Percentiles rank a stretch among this genome's conserved stretches.
These are phyloP conservation scores for Talaromyces borbonicus DNA, from an alignment of 495 filamentous ascomycete genomes.

Conservation along the genomic window DNA sequence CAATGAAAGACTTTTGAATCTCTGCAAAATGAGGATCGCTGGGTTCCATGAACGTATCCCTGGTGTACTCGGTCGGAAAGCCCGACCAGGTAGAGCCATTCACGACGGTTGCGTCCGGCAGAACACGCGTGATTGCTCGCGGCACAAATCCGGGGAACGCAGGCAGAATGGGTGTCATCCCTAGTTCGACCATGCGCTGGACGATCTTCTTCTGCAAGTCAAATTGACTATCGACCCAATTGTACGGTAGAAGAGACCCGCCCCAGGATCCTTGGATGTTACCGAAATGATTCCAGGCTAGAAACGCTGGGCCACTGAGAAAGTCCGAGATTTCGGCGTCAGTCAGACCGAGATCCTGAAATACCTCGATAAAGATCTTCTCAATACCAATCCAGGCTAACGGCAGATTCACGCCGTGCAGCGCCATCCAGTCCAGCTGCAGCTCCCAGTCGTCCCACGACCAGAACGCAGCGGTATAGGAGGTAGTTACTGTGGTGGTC, in stretches of 20 bases:
- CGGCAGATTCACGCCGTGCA: constrained; percentile 41
- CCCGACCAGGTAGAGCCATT: constrained; percentile 36
- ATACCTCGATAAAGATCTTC: constrained; percentile 40
- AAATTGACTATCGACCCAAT: constrained; percentile 39
- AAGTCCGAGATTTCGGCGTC: constrained; percentile 34
- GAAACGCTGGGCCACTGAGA: constrained; percentile 42
- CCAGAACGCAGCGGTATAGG: constrained; percentile 46
- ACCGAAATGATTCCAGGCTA: constrained; percentile 47
- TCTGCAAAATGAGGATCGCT: constrained; percentile 33
- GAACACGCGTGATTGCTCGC: constrained; percentile 24
- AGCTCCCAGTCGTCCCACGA: constrained; percentile 45
- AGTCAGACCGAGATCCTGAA: constrained; percentile 36
- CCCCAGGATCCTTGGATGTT: constrained; percentile 45
- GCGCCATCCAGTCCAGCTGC: constrained; percentile 45
- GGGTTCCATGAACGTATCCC: constrained; percentile 42
- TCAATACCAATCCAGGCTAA: constrained; percentile 46
- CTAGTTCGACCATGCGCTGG: constrained; percentile 39
- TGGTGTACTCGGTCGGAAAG: constrained; percentile 34
- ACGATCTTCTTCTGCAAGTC: constrained; percentile 39
- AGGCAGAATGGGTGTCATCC: constrained; percentile 43
- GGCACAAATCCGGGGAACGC: constrained; percentile 42
- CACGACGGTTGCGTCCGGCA: constrained; percentile 35
- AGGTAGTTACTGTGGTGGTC: constrained; percentile 36
- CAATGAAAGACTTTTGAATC: constrained; percentile 37
- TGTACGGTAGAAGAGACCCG: constrained; percentile 29